Conservation (phyloP, 177 flowering plant genomes). For the Vitis hybrid region DNA sequence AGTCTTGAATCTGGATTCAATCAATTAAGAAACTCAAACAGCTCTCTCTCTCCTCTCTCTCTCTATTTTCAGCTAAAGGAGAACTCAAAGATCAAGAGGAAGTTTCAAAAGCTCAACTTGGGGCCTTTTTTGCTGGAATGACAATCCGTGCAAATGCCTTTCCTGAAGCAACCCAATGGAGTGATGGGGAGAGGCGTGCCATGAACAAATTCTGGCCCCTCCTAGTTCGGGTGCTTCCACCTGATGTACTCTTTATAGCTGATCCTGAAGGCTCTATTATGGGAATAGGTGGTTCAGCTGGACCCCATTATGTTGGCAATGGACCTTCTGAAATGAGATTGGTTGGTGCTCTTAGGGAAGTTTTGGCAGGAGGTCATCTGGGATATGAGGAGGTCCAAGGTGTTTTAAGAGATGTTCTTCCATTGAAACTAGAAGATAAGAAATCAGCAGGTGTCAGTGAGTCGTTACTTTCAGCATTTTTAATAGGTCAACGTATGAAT, state of each 20-base stretch:
- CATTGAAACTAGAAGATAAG: conserved; percentile 39
- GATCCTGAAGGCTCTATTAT: conserved; percentile 95
- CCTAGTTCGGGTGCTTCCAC: conserved; percentile 66
- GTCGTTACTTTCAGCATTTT: conserved; percentile 86
- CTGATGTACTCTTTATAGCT: conserved; percentile 81
- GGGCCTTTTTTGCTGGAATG: conserved; percentile 97
- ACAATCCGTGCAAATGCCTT: conserved; percentile 91
- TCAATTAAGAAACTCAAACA: too few species aligned
- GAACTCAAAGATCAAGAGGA: conserved; percentile 81
- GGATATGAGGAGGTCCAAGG: conserved; percentile 98
- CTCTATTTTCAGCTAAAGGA: conserved; percentile 59
- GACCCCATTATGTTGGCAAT: conserved; percentile 74
- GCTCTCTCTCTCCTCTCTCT: conserved; percentile 2
- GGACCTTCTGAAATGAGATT: conserved; percentile 78
- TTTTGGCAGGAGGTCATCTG: conserved; percentile 97
- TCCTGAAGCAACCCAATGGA: conserved; percentile 96
- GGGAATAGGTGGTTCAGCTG: conserved; percentile 73
- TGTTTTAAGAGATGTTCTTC: conserved; percentile 85
- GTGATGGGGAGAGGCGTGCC: conserved; percentile 92
- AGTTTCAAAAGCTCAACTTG: conserved; percentile 92
- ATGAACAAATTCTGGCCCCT: conserved; percentile 86
- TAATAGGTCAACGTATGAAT: conserved; percentile 97
- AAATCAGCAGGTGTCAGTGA: conserved; percentile 48
- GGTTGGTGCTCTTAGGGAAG: conserved; percentile 94
- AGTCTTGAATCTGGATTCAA: background rate